Percentiles rank a stretch among this genome's conserved stretches.
phyloP scores from a whole-genome alignment of 163 green algal genomes.

The Chloromonas sp. region DNA sequence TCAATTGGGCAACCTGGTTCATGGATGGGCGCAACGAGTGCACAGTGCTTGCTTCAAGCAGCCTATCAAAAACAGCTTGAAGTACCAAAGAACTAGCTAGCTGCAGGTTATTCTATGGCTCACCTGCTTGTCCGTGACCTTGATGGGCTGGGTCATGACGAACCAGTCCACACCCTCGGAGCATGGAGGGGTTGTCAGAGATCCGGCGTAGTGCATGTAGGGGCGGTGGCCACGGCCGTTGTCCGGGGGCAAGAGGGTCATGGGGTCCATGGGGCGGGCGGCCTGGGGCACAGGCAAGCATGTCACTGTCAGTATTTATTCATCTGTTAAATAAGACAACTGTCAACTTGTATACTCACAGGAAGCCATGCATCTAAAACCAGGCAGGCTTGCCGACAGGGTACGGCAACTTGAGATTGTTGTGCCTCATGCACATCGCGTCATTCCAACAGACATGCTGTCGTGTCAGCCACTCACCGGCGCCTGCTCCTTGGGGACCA shows the following conservation, averaged over 20 bases:
- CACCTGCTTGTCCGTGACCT: slow-evolving; percentile 41
- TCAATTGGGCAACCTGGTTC: not conserved
- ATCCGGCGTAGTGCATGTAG: slow-evolving; percentile 67
- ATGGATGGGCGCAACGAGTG: not conserved
- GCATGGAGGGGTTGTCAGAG: slow-evolving; percentile 78
- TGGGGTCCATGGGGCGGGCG: slow-evolving; percentile 14
- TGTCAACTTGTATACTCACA: no score
- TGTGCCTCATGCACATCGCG: no score
- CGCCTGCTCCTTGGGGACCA: slow-evolving; percentile 5
- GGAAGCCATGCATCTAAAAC: no score
- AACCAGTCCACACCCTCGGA: slow-evolving; percentile 68
- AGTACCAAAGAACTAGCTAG: not conserved
- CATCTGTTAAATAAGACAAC: no score
- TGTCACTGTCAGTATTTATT: no score
- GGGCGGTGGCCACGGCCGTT: slow-evolving; percentile 9
- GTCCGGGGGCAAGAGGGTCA: slow-evolving; percentile 24
- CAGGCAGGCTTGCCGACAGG: no score
- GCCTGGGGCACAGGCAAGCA: not conserved
- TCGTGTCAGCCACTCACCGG: not conserved
- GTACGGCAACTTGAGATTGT: no score
- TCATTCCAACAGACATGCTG: no score
- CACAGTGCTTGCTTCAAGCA: not conserved
- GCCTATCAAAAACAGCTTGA: not conserved
- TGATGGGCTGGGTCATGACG: slow-evolving; percentile 44
- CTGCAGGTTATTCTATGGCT: not conserved